These are phyloP conservation scores for Perkinsus olseni DNA, from an alignment of 169 alveolate genomes.

Conservation along the genomic window DNA sequence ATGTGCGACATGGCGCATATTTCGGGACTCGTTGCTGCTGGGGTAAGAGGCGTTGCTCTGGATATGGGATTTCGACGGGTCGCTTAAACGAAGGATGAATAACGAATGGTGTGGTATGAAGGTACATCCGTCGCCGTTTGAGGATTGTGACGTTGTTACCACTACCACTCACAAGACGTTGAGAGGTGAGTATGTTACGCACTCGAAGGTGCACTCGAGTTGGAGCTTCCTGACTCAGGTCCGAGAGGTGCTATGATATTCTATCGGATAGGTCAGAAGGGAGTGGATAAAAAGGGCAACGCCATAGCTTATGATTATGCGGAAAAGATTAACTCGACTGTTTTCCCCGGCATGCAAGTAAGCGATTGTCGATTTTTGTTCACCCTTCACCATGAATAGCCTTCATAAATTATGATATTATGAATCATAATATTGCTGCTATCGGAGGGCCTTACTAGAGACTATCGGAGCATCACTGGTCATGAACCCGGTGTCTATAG, in stretches of 20 bases:
- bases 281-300: background rate
- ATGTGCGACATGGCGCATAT: background rate
- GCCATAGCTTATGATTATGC: background rate
- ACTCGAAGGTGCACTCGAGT: conserved; percentile 22
- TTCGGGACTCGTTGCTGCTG: conserved; percentile 16
- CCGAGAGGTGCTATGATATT: background rate
- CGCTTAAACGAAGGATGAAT: background rate
- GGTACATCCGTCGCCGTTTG: conserved; percentile 70
- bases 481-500: too few relatives aligned
- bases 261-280: background rate
- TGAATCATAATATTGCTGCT: too few relatives aligned
- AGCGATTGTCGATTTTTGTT: too few relatives aligned
- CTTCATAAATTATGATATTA: too few relatives aligned
- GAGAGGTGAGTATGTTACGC: conserved; percentile 22
- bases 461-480: too few relatives aligned
- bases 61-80: too few relatives aligned
- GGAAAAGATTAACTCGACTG: background rate
- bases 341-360: background rate
- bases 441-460: too few relatives aligned
- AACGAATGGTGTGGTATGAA: background rate
- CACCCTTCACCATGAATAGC: too few relatives aligned
- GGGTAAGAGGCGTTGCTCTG: background rate
- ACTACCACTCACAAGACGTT: conserved; percentile 85
- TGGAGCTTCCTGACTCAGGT: conserved; percentile 6
- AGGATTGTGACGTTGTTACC: conserved; percentile 82